Evolutionary conservation across 2,329 filamentous ascomycete genomes (phyloP), one percentile per base, ranked within the genome.

Genomic region (Aureobasidium sp.): DNA sequence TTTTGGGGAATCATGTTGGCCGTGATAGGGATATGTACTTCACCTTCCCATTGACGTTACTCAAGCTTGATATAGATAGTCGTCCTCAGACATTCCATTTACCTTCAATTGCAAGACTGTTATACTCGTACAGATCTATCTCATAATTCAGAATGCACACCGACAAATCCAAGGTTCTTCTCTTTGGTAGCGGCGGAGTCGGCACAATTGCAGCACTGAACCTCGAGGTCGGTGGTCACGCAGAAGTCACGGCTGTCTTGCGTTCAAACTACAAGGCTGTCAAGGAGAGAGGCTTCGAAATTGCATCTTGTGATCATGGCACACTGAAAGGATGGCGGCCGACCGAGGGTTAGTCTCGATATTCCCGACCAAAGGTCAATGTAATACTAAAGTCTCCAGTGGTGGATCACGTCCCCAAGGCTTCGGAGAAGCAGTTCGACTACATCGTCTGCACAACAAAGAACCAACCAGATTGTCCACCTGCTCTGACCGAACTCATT

Each of bases 391-490:
- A 47, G 11, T 24, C 24, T 14, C 64, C 53, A 79, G 79, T 85
- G 37, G 70, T 75, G 61, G 78, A 79, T 49, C 71, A 71, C 3
- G 72, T 85, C 24, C 82, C 82, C 0, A 68, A 82, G 47, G 72
- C 81, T 5, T 60, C 65, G 3, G 64, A 73, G 48, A 61, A 62
- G 44, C 53, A 53, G n/a, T 84, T 78, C 66, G 78, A 84, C 70
- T 85, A 78, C 64, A 76, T 85, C 44, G 69, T 85, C 12, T 74
- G 80, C 44, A 76, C 78, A 12, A 85, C 81, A 17, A 85, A 85
- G 67, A 84, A 82, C 66, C 70, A 80, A 40, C 75, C 82, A 9
- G 82, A 84, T 47, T 67, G 80, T 11, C 70, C 75, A 0, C 81
- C 82, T 0, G 73, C 72, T 0, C 70, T 80, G 0, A 68, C 74